These are phyloP conservation scores for Rhizomucor pusillus DNA, from an alignment of 371 early-diverging fungal genomes.

Conservation along the genomic window DNA sequence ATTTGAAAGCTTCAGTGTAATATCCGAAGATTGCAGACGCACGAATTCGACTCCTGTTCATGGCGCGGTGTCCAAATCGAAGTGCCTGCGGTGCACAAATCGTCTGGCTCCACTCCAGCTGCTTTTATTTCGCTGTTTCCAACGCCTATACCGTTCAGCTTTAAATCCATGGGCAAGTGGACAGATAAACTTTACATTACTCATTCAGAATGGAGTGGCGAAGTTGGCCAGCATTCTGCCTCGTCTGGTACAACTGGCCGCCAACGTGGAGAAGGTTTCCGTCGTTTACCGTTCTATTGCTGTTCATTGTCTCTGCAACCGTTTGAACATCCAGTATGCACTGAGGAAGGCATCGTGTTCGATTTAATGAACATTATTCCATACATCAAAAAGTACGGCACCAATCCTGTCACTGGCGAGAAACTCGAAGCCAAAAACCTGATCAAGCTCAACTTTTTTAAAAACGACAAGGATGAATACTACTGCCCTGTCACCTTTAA, in stretches of 20 bases:
- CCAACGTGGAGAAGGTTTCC: constrained; percentile 52
- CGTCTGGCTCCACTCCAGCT: too few relatives aligned
- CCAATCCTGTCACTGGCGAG: constrained; percentile 88
- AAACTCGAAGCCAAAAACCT: constrained; percentile 72
- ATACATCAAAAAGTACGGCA: constrained; percentile 82
- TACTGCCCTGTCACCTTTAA: constrained; percentile 91
- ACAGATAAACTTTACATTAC: constrained; percentile 76
- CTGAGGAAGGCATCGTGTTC: constrained; percentile 83
- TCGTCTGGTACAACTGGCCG: constrained; percentile 54
- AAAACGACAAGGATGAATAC: constrained; percentile 79
- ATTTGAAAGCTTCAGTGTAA: too few relatives aligned
- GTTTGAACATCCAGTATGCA: constrained; percentile 85
- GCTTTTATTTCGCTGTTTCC: too few relatives aligned
- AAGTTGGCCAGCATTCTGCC: constrained; percentile 71
- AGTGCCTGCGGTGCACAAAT: too few relatives aligned
- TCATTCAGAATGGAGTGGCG: constrained; percentile 88
- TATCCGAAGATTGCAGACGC: too few relatives aligned
- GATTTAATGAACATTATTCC: constrained; percentile 84
- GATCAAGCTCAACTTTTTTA: constrained; percentile 75
- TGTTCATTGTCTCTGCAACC: constrained; percentile 88
- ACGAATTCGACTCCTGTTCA: too few relatives aligned
- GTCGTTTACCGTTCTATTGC: constrained; percentile 78
- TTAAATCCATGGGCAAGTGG: constrained; percentile 41
- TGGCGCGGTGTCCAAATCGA: too few relatives aligned
- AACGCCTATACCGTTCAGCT: too few relatives aligned